Conservation (phyloP, 2,329 filamentous ascomycete genomes). For the Ceratocystis eucalypticola region DNA sequence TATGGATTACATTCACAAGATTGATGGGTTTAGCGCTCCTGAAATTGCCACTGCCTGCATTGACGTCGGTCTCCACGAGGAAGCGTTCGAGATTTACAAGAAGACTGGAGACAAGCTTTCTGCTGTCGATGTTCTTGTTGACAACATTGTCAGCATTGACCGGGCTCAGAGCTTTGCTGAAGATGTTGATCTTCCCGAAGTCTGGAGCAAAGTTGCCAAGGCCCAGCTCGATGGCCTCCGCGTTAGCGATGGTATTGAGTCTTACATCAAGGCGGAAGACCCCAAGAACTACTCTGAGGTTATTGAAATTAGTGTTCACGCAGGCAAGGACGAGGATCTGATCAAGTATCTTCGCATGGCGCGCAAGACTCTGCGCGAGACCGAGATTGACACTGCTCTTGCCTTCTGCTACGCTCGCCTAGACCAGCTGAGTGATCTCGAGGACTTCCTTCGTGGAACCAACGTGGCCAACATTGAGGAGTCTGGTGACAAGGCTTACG, state of each 20-base stretch:
- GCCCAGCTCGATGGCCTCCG: constrained; percentile 92
- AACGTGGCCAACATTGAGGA: constrained; percentile 95
- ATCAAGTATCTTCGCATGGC: constrained; percentile 96
- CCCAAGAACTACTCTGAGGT: constrained; percentile 90
- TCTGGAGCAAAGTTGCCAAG: constrained; percentile 98
- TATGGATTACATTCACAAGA: constrained; percentile 89
- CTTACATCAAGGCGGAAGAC: constrained; percentile 90
- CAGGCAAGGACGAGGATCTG: constrained; percentile 94
- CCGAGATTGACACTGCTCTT: constrained; percentile 81
- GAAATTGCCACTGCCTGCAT: constrained; percentile 91
- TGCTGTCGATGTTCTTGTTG: constrained; percentile 82
- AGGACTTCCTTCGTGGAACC: constrained; percentile 84
- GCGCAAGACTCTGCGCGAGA: constrained; percentile 88
- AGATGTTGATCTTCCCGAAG: constrained; percentile 81
- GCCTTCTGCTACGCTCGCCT: constrained; percentile 89
- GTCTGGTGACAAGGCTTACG: constrained; percentile 95
- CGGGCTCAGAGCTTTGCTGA: constrained; percentile 92
- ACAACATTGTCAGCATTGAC: constrained; percentile 95
- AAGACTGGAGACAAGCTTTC: constrained; percentile 82
- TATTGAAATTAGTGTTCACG: constrained; percentile 87
- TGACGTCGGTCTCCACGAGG: constrained; percentile 86
- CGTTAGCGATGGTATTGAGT: constrained; percentile 83
- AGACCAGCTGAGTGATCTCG: constrained; percentile 80
- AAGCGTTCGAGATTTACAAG: constrained; percentile 97
- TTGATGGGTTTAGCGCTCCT: constrained; percentile 78